Base-by-base conservation (phyloP, 192 early-diverging fungal species). In the Gamsiella multidivaricata region DNA sequence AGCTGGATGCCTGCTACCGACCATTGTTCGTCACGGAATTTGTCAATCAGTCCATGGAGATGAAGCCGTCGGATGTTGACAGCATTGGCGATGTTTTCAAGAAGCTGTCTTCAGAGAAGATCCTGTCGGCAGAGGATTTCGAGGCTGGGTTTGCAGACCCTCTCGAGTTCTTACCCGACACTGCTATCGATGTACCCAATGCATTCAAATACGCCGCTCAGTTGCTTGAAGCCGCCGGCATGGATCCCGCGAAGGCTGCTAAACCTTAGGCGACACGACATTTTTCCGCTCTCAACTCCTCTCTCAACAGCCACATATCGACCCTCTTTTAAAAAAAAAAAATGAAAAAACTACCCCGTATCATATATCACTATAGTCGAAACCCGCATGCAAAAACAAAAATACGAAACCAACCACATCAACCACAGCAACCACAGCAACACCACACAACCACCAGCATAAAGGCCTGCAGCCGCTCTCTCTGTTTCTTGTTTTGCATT, bases 161-260 rank as follows among this genome's bases (percentile, higher is more conserved):
- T 28, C 70, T 83, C 64, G 90, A 89, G 64, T 61, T 84, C 54
- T 74, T 93, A 49, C 87, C 91, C 41, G 95, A 96, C 64, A 80
- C 92, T 43, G 86, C 87, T 10, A 82, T 87, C 34, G 94, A 95
- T 75, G 85, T 88, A 1, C 93, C 93, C 22, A 81, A 87, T 43
- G 89, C 87, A 12, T 90, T 85, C 82, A 84, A 82, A 37, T 86
- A 83, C 82, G 82, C 90, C 49, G 90, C 85, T 33, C 86, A 84
- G 55, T 75, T 94, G 34, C 68, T 94, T 57, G 82, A 81, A 31
- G 79, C 66, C n/a, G 81, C 83, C 6, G 73, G 61, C 29, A 79
- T 92, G 56, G 83, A 89, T n/a, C 59, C 65, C 17, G 53, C 58
- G 47, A 78, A 43, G 54, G 73, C 65, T 26, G 56, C 66, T 42